phyloP scores from a whole-genome alignment of 805 yeast species.

The Nakazawaea anatomiae region DNA sequence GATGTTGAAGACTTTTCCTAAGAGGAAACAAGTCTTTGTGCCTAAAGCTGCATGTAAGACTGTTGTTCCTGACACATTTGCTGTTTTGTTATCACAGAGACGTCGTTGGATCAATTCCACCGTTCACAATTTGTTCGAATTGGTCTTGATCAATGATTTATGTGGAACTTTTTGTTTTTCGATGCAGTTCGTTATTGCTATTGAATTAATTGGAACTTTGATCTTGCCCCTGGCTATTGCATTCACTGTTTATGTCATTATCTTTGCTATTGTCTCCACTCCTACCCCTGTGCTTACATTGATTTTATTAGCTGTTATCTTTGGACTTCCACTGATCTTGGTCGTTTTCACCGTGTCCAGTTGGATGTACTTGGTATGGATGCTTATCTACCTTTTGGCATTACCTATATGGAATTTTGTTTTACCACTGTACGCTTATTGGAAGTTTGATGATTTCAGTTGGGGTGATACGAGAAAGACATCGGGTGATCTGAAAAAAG shows the following conservation, averaged over 20 bases:
- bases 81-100: conserved; percentile 80
- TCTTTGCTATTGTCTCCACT: conserved; percentile 58
- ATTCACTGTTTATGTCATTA: conserved; percentile 74
- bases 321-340: conserved; percentile 81
- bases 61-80: conserved; percentile 77
- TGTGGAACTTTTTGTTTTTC: conserved; percentile 95
- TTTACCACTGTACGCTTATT: conserved; percentile 78
- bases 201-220: conserved; percentile 82
- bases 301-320: conserved; percentile 66
- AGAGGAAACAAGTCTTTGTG: conserved; percentile 78
- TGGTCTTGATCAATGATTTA: conserved; percentile 74
- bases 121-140: conserved; percentile 85
- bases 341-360: conserved; percentile 79
- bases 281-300: conserved; percentile 80
- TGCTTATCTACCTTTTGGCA: conserved; percentile 69
- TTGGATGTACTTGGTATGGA: conserved; percentile 68
- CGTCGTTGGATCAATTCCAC: conserved; percentile 98
- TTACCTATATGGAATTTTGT: conserved; percentile 94
- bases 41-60: conserved; percentile 93
- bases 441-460: conserved; percentile 94
- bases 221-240: conserved; percentile 85
- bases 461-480: conserved; percentile 96
- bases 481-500: conserved; percentile 61
- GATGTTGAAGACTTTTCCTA: conserved; percentile 86
- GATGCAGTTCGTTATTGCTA: conserved; percentile 84